Evolutionary conservation across 768 basidiomycete species (phyloP), one percentile per base, ranked within the genome.

Genomic region (Amylocystis lapponica): DNA sequence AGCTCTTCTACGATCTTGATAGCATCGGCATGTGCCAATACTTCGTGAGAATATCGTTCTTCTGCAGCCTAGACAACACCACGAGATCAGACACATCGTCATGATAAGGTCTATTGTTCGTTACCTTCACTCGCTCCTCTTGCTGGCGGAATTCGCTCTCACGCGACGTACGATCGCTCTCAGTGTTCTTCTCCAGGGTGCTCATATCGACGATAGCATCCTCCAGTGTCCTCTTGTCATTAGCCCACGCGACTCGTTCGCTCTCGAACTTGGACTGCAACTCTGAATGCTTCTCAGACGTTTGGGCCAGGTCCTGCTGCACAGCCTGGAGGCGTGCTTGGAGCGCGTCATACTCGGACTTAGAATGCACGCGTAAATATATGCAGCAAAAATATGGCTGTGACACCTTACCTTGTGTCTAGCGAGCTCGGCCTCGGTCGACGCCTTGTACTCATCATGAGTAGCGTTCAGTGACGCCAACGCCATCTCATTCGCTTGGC

Each of bases 11-110:
- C 72, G 11, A 68, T 49, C 64, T 89, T 89, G 70, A 93, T 84
- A 0, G 85, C 75, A 17, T 91, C 89, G 0, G 91, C 90, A 59
- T 94, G 91, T 1, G 86, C 70, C 25, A 93, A 66, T n/a, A 93
- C 76, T 57, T 90, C 90, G 39, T 80, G 74, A 4, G 81, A 75
- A 52, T 92, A 92, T 42, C 82, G 77, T 39, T 86, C 84, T 57
- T 93, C 87, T 5, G 87, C 87, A 50, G 80, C 74, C 49, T 8
- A 40, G 26, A 23, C 1, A 4, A 3, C 2, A 13, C 19, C 5
- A 16, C 31, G 7, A 43, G 32, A 13, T 23, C 6, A 22, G n/a
- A 34, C 22, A 17, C 26, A 20, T 12, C 9, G 11, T 29, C 11
- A 4, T 25, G 1, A 11, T 16, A 21, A 20, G 35, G 7, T 46